Percentiles rank a stretch among this genome's conserved stretches.
These are phyloP conservation scores for Ogataea sp. DNA, from an alignment of 805 yeast species.

Conservation along the genomic window DNA sequence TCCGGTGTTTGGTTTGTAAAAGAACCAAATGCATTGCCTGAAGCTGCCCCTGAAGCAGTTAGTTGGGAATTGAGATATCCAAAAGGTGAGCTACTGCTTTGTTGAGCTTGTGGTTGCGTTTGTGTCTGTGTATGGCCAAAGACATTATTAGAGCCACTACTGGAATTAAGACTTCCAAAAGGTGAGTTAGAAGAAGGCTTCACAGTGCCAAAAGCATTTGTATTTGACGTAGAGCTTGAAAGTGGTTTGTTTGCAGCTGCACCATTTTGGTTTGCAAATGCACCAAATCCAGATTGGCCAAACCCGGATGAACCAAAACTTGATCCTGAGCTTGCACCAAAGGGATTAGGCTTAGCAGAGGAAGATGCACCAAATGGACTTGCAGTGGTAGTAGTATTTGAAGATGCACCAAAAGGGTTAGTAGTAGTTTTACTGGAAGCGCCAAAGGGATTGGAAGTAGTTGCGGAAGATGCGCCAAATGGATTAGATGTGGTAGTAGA, in stretches of 20 bases:
- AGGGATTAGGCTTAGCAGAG: neutral
- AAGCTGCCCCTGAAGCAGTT: neutral
- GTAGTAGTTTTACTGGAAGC: too few relatives aligned
- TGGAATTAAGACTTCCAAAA: constrained; percentile 2
- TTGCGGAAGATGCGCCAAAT: too few relatives aligned
- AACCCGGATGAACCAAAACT: constrained; percentile 2
- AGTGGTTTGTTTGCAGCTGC: neutral
- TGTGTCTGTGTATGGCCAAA: neutral
- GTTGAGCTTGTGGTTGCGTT: too few relatives aligned
- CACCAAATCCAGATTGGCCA: constrained; percentile 5
- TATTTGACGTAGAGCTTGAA: constrained; percentile 3
- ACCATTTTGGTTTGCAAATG: constrained; percentile 5
- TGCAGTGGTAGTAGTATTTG: neutral
- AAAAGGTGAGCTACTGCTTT: constrained; percentile 11
- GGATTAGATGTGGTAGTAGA: neutral
- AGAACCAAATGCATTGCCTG: neutral
- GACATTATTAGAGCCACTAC: constrained; percentile 5
- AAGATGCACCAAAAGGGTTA: too few relatives aligned
- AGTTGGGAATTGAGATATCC: constrained; percentile 7
- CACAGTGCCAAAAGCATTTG: constrained; percentile 6
- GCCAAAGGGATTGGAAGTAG: too few relatives aligned
- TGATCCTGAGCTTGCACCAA: neutral
- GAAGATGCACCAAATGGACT: constrained; percentile 2
- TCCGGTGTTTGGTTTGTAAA: neutral
- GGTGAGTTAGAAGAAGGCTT: neutral